Percentiles rank a stretch among this genome's conserved stretches.
phyloP scores from a whole-genome alignment of 352 stramenopile genomes.

The Pythium insidiosum region DNA sequence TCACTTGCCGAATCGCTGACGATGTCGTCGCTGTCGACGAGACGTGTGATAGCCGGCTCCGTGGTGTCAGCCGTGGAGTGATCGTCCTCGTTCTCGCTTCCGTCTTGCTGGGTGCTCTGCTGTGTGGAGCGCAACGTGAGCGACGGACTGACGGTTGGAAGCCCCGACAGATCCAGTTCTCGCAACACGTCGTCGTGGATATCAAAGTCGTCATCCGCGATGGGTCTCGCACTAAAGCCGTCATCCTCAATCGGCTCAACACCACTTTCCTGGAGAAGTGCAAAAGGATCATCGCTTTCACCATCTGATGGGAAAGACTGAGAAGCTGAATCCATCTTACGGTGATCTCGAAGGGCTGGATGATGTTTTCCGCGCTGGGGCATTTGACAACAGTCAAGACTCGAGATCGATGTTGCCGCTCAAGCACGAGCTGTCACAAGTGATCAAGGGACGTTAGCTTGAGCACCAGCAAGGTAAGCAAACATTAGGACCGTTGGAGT shows the following conservation, averaged over 20 bases:
- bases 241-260: conserved; percentile 28
- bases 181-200: conserved; percentile 50
- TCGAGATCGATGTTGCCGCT: conserved; percentile 37
- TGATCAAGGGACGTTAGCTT: conserved; percentile 3
- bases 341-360: conserved; percentile 59
- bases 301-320: neutral
- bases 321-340: conserved; percentile 18
- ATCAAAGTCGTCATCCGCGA: conserved; percentile 26
- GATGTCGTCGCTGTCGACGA: conserved; percentile 10
- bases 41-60: neutral
- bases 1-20: conserved; percentile 12
- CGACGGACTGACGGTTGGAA: conserved; percentile 31
- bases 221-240: too few relatives aligned
- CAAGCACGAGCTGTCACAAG: conserved; percentile 46
- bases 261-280: conserved; percentile 27
- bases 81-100: neutral
- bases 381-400: conserved; percentile 61
- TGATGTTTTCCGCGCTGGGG: conserved; percentile 34
- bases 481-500: neutral
- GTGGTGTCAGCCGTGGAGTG: neutral
- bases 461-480: neutral
- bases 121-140: conserved; percentile 54
- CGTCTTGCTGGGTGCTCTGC: conserved; percentile 22
- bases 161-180: conserved; percentile 28
- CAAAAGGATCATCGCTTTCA: too few relatives aligned